Percentiles rank a stretch among this genome's conserved stretches.
Conservation (phyloP, 495 filamentous ascomycete genomes). For the Podospora anserina region DNA sequence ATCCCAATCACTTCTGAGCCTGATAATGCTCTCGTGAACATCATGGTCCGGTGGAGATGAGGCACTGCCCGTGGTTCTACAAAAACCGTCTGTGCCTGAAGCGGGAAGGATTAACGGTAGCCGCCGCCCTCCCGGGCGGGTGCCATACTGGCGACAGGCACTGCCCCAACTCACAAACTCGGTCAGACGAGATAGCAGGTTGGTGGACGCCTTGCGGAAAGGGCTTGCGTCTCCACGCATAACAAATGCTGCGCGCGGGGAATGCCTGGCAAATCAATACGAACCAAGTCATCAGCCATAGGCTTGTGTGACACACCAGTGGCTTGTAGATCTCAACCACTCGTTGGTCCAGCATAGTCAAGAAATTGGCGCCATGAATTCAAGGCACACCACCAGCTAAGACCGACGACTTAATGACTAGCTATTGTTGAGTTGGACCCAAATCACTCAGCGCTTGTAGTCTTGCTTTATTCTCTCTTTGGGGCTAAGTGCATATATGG, state of each 20-base stretch:
- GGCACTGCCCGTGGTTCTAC: too few species aligned
- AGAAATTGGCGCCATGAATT: background rate
- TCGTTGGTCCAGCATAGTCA: background rate
- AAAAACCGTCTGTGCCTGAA: too few species aligned
- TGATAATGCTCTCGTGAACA: too few species aligned
- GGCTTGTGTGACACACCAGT: background rate
- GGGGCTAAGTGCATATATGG: background rate
- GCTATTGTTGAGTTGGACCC: background rate
- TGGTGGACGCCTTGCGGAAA: background rate
- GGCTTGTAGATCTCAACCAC: background rate
- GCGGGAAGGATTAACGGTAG: background rate
- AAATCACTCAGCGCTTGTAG: background rate
- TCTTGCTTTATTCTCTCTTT: background rate
- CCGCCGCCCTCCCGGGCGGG: background rate
- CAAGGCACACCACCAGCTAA: background rate
- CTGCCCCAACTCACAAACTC: background rate
- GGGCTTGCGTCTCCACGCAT: background rate
- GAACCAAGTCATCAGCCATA: background rate
- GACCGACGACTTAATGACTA: background rate
- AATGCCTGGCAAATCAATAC: background rate
- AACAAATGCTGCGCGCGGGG: background rate
- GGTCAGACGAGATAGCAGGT: background rate
- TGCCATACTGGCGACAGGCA: background rate
- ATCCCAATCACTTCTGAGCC: too few species aligned
- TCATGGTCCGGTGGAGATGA: too few species aligned